Evolutionary conservation across 805 yeast species (phyloP).

Genomic region (Kazachstania taianensis): DNA sequence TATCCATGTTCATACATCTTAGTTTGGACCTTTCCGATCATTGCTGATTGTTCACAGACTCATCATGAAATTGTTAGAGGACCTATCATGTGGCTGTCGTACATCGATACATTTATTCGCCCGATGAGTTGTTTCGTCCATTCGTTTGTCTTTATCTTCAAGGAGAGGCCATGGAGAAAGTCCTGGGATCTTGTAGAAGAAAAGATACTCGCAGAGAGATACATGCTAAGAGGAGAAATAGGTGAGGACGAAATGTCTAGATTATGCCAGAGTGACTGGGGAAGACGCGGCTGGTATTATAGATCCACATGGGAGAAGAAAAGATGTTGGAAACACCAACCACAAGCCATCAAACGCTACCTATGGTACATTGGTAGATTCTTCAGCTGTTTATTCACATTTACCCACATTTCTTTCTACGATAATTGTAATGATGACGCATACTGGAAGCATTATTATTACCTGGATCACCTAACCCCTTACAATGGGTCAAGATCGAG

Average conservation of each 20-base stretch:
- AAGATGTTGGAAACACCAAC: slow-evolving; percentile 24
- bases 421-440: slow-evolving; percentile 22
- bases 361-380: slow-evolving; percentile 21
- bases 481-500: neutral
- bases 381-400: slow-evolving; percentile 10
- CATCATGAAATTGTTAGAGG: slow-evolving; percentile 38
- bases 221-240: slow-evolving; percentile 18
- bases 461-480: slow-evolving; percentile 1
- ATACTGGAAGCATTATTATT: slow-evolving; percentile 18
- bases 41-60: slow-evolving; percentile 50
- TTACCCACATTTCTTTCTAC: slow-evolving; percentile 10
- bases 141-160: slow-evolving; percentile 57
- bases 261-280: slow-evolving; percentile 18
- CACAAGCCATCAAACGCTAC: slow-evolving; percentile 15
- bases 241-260: slow-evolving; percentile 18
- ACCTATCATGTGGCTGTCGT: slow-evolving; percentile 52
- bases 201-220: slow-evolving; percentile 15
- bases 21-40: slow-evolving; percentile 75
- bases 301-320: slow-evolving; percentile 18
- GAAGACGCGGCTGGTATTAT: slow-evolving; percentile 27
- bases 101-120: slow-evolving; percentile 64
- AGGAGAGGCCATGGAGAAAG: slow-evolving; percentile 73
- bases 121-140: slow-evolving; percentile 77
- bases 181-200: slow-evolving; percentile 26
- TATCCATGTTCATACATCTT: slow-evolving; percentile 77